These are phyloP conservation scores for Exophiala sp. DNA, from an alignment of 2,329 filamentous ascomycete genomes.

Conservation along the genomic window DNA sequence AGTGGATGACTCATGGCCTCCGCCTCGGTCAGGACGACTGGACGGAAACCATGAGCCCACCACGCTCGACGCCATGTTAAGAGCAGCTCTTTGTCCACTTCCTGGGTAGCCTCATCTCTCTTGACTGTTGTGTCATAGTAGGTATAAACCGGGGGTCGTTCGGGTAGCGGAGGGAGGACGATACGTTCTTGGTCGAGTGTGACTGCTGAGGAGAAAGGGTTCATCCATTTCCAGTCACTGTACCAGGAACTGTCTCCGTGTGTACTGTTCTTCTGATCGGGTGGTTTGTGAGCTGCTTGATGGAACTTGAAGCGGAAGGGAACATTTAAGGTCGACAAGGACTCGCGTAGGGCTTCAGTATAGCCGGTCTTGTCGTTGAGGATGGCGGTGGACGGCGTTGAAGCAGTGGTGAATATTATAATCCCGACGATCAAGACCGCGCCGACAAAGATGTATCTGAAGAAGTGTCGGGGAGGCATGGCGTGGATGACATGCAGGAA, in stretches of 20 bases:
- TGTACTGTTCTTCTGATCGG: constrained; percentile 73
- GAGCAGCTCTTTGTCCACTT: constrained; percentile 74
- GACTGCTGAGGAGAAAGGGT: constrained; percentile 79
- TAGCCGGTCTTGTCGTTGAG: constrained; percentile 25
- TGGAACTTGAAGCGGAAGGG: constrained; percentile 60
- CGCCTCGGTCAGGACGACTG: constrained; percentile 71
- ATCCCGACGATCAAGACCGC: constrained; percentile 43
- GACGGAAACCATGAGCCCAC: constrained; percentile 91
- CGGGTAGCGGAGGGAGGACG: constrained; percentile 71
- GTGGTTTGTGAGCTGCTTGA: constrained; percentile 66
- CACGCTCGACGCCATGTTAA: constrained; percentile 88
- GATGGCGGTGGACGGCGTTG: constrained; percentile 33
- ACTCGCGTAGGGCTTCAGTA: constrained; percentile 30
- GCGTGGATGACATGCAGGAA: constrained; percentile 1
- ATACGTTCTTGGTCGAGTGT: constrained; percentile 77
- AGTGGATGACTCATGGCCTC: constrained; percentile 82
- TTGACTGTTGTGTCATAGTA: constrained; percentile 73
- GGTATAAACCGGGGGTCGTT: constrained; percentile 77
- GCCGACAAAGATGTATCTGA: constrained; percentile 39
- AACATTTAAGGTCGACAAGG: constrained; percentile 48
- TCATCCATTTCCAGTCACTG: constrained; percentile 83
- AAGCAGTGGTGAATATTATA: constrained; percentile 44
- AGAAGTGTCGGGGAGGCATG: constrained; percentile 25
- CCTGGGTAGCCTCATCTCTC: constrained; percentile 61
- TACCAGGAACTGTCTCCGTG: constrained; percentile 80